Conservation (phyloP, 1,284 basidiomycete species). For the Neolentinus lepideus region DNA sequence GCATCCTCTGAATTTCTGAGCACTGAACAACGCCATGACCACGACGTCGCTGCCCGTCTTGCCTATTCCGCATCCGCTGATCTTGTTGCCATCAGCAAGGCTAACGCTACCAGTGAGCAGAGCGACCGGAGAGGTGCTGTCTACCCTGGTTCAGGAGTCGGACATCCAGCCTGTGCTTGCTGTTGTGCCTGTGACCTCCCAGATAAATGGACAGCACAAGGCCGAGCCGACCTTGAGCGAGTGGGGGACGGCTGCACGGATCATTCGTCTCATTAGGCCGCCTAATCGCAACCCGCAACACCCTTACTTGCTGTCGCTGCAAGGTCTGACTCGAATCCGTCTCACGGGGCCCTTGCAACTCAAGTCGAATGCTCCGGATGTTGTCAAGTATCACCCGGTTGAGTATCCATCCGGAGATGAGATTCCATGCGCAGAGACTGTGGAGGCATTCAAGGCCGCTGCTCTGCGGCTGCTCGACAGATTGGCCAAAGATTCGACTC, state of each 20-base stretch:
- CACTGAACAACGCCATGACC: not conserved
- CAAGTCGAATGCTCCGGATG: conserved; percentile 21
- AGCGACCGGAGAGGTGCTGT: conserved; percentile 48
- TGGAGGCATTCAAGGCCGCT: conserved; percentile 59
- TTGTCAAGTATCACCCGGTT: conserved; percentile 35
- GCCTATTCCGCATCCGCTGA: conserved; percentile 51
- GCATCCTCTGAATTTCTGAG: not conserved
- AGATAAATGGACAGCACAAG: conserved; percentile 8
- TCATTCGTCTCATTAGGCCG: conserved; percentile 56
- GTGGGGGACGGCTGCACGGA: conserved; percentile 46
- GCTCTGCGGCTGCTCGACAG: conserved; percentile 60
- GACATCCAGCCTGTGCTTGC: conserved; percentile 58
- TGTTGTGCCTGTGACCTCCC: conserved; percentile 45
- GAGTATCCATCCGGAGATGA: conserved; percentile 41
- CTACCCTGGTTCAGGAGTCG: conserved; percentile 53
- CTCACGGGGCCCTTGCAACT: conserved; percentile 24
- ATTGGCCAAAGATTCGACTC: conserved; percentile 52
- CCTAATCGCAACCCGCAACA: conserved; percentile 22
- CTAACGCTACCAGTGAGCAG: conserved; percentile 54
- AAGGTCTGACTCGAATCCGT: conserved; percentile 54
- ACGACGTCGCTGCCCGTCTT: conserved; percentile 50
- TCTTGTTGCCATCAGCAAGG: conserved; percentile 62
- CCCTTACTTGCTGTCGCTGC: conserved; percentile 54
- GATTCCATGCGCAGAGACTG: conserved; percentile 41
- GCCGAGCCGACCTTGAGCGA: conserved; percentile 26